These are phyloP conservation scores for Avicennia marina DNA, from an alignment of 257 asterid genomes.

Conservation along the genomic window DNA sequence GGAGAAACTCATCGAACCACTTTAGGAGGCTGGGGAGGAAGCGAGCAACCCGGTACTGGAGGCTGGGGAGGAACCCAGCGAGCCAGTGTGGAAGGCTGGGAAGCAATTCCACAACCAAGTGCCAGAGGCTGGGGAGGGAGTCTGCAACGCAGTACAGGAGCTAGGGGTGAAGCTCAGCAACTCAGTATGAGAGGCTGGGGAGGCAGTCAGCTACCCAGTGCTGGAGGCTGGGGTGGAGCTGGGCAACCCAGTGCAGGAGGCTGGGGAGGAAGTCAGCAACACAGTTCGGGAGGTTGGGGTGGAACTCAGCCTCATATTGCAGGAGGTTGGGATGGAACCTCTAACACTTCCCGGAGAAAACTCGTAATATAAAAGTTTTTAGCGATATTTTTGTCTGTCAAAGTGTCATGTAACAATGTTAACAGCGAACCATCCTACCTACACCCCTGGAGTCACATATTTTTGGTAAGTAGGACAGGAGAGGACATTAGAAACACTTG, in stretches of 20 bases:
- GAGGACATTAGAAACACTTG: too few relatives aligned
- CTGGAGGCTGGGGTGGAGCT: conserved; percentile 17
- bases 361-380: too few relatives aligned
- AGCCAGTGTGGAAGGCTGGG: not conserved
- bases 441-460: too few relatives aligned
- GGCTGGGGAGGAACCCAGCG: not conserved
- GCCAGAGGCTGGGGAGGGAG: not conserved
- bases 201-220: not conserved
- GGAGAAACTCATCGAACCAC: not conserved
- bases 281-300: conserved; percentile 13
- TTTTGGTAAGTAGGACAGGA: too few relatives aligned
- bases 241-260: not conserved
- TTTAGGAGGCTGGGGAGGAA: conserved; percentile 7
- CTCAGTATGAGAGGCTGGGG: conserved; percentile 8
- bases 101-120: not conserved
- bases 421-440: too few relatives aligned
- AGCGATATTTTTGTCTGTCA: too few relatives aligned
- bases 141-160: not conserved
- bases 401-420: too few relatives aligned
- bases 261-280: conserved; percentile 15
- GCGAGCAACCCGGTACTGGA: not conserved
- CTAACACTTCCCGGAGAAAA: too few relatives aligned
- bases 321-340: too few relatives aligned
- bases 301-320: not conserved
- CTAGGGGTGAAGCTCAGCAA: conserved; percentile 2